phyloP scores from a whole-genome alignment of 257 asterid species.

The Anisodus tanguticus region DNA sequence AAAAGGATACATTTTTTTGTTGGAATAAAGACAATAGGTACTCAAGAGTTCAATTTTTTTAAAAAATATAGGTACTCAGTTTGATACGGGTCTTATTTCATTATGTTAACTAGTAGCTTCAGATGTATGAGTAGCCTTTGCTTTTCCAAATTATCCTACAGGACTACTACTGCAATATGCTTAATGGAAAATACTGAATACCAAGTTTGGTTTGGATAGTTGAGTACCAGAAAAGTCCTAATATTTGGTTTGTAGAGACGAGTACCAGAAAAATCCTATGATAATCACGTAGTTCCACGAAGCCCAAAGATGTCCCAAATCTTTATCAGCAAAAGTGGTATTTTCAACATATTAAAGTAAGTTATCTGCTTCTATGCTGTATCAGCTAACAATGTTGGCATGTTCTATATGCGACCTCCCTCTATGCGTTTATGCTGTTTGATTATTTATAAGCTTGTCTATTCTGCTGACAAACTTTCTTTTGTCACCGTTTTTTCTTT shows the following conservation, averaged over 20 bases:
- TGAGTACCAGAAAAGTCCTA: constrained; percentile 5
- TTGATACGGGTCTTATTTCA: constrained; percentile 10
- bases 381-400: constrained; percentile 1
- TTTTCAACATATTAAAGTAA: neutral
- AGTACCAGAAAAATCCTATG: constrained; percentile 3
- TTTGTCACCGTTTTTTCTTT: neutral
- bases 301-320: too few species aligned
- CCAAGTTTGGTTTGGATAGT: neutral
- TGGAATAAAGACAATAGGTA: neutral
- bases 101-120: constrained; percentile 4
- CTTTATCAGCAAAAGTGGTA: too few species aligned
- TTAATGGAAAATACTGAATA: neutral
- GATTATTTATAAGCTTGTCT: constrained; percentile 8
- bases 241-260: neutral
- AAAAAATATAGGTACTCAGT: neutral
- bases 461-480: neutral
- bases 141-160: constrained; percentile 17
- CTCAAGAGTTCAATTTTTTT: too few species aligned
- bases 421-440: neutral
- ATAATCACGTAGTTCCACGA: too few species aligned
- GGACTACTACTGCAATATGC: neutral
- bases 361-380: constrained; percentile 14
- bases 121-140: neutral
- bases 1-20: neutral
- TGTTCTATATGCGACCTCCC: neutral